Percentiles rank a stretch among this genome's conserved stretches.
Evolutionary conservation across 139 green algal genomes (phyloP).

Genomic region (Chlamydomonas sphaeroides): DNA sequence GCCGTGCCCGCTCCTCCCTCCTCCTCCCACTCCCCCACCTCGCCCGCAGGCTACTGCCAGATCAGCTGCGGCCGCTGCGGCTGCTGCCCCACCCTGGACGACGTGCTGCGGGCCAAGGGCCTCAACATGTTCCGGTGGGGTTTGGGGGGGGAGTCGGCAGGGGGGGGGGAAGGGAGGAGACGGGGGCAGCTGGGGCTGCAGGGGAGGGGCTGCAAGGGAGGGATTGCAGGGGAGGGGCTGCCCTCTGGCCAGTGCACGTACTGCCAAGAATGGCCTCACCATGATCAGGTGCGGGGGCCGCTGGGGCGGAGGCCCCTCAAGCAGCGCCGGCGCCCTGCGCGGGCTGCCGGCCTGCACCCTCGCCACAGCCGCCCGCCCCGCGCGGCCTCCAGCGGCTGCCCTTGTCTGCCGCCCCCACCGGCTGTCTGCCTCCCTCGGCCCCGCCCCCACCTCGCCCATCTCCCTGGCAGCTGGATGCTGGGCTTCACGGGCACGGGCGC

Average conservation of each 20-base stretch:
- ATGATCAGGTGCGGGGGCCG: too few relatives aligned
- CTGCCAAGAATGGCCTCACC: background rate
- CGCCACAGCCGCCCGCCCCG: too few relatives aligned
- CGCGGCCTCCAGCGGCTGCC: background rate
- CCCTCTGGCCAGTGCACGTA: background rate
- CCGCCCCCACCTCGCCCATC: background rate
- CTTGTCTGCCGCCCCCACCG: background rate
- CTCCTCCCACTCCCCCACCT: background rate
- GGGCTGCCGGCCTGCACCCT: too few relatives aligned
- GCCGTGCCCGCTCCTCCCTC: too few relatives aligned
- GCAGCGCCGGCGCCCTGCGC: too few relatives aligned
- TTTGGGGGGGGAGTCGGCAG: background rate
- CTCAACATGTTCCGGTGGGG: conserved; percentile 49
- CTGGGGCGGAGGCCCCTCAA: too few relatives aligned
- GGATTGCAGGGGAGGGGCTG: background rate
- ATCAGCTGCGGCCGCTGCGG: conserved; percentile 54
- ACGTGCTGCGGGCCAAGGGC: conserved; percentile 37
- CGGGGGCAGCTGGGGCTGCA: background rate
- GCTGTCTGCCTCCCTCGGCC: background rate
- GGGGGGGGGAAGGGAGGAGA: background rate
- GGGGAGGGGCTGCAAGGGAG: too few relatives aligned
- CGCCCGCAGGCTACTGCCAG: conserved; percentile 55
- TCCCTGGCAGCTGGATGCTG: conserved; percentile 26
- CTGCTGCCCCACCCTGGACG: conserved; percentile 47
- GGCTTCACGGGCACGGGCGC: background rate